Percentiles rank a stretch among this genome's conserved stretches.
These are phyloP conservation scores for Nicotiana undulata DNA, from an alignment of 257 asterid genomes.

Conservation along the genomic window DNA sequence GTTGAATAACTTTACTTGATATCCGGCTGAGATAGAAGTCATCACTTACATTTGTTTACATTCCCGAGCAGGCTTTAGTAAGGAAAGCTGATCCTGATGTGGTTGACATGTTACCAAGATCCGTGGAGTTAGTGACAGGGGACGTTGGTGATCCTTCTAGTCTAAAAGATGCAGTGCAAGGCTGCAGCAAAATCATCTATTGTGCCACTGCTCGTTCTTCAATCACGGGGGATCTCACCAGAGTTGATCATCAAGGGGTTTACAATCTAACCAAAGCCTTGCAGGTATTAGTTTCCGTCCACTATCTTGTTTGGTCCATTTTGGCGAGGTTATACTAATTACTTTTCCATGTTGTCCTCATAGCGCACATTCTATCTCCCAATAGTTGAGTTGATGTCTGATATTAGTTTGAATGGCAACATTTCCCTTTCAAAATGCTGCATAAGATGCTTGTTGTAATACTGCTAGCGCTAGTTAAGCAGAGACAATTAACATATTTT, in stretches of 20 bases:
- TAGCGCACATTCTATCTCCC: background rate
- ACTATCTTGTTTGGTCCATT: background rate
- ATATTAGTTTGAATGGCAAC: background rate
- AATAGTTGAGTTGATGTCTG: background rate
- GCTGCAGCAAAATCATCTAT: constrained; percentile 86
- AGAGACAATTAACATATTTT: background rate
- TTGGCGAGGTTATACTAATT: background rate
- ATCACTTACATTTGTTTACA: background rate
- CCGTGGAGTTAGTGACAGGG: constrained; percentile 78
- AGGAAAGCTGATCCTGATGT: constrained; percentile 73
- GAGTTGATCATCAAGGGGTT: constrained; percentile 95
- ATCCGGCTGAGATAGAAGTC: background rate
- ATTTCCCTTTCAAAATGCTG: background rate
- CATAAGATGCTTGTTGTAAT: background rate
- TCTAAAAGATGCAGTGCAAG: constrained; percentile 64
- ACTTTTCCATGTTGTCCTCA: background rate
- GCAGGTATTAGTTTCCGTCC: constrained; percentile 47
- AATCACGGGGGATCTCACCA: constrained; percentile 80
- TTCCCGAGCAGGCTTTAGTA: constrained; percentile 63
- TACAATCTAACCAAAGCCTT: constrained; percentile 84
- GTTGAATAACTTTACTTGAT: background rate
- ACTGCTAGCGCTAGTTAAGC: background rate
- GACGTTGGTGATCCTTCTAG: constrained; percentile 90
- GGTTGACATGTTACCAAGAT: constrained; percentile 78
- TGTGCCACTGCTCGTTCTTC: constrained; percentile 97